Base-by-base conservation (phyloP, 1,139 yeast species). In the Pichia sp. region DNA sequence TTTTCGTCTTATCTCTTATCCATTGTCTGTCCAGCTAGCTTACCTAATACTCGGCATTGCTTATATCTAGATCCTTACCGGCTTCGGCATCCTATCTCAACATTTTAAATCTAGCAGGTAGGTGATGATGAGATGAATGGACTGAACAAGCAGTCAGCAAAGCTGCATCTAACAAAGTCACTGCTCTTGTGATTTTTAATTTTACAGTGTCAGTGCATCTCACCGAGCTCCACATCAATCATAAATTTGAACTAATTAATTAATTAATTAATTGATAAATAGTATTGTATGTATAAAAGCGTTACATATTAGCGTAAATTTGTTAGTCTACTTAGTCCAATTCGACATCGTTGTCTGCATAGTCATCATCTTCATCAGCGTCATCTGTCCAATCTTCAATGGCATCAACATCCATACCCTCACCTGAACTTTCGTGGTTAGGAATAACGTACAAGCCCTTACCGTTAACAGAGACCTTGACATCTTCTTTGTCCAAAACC, bases 401-500 rank as follows among this genome's bases (percentile, higher is more conserved):
- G 1, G 58, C 55, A 61, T 80, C 85, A 76, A 80, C 80, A 52
- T 79, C 83, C 59, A 75, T 76, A 5, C 61, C 54, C 30, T 59
- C 67, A 52, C 76, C 82, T 30, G 74, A 79, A n/a, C 78, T 75
- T 58, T 86, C 92, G 66, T 93, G 98, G 72, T 93, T 95, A 48
- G 97, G 92, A 48, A 85, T 61, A 4, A 95, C 96, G 47, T 82
- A 87, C 57, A 93, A 75, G 15, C 95, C 95, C 49, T 78, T 80
- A 29, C 70, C 59, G 78, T 69, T 16, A 8, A 64, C 62, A 5
- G 80, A 78, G 44, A 93, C 87, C 47, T 75, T 75, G 13, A 90
- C 97, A 5, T 79, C 76, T 70, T 93, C 99, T 70, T 90, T 90
- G 66, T 93, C 97, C 66, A 77, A 79, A 56, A 93, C 80, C 72